Conservation (phyloP, 768 basidiomycete species). For the Pleurotus citrinopileatus region DNA sequence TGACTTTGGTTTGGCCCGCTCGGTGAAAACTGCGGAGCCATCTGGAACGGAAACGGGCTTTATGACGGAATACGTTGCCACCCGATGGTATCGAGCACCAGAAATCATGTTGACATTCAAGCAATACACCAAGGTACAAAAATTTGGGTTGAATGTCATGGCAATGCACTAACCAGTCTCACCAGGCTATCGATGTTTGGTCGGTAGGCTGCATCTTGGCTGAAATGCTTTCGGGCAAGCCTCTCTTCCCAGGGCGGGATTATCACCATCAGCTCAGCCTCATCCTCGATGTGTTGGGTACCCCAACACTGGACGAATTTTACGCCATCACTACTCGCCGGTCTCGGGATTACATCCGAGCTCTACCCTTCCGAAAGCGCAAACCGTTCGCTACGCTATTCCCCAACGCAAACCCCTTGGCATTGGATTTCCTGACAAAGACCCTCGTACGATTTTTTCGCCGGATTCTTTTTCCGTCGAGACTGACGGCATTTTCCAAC, state of each 20-base stretch:
- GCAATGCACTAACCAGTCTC: not conserved
- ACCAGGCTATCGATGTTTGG: slow-evolving; percentile 75
- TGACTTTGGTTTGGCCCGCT: slow-evolving; percentile 87
- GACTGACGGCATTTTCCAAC: slow-evolving; percentile 4
- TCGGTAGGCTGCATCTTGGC: slow-evolving; percentile 85
- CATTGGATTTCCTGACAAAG: slow-evolving; percentile 66
- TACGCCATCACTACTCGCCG: slow-evolving; percentile 83
- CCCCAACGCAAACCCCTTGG: slow-evolving; percentile 70
- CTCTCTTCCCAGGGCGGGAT: slow-evolving; percentile 93
- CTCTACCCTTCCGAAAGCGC: slow-evolving; percentile 83
- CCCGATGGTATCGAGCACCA: slow-evolving; percentile 96
- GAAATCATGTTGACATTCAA: slow-evolving; percentile 99
- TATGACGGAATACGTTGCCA: slow-evolving; percentile 95
- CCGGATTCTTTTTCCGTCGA: not conserved
- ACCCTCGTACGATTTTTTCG: slow-evolving; percentile 55
- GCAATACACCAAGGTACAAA: slow-evolving; percentile 76
- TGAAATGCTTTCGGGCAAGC: slow-evolving; percentile 90
- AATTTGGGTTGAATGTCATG: not conserved
- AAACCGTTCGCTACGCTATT: slow-evolving; percentile 69
- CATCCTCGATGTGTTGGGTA: slow-evolving; percentile 93
- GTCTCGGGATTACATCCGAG: slow-evolving; percentile 84
- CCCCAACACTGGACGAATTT: slow-evolving; percentile 89
- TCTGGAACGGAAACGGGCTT: slow-evolving; percentile 56
- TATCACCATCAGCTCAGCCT: slow-evolving; percentile 93
- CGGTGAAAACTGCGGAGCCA: slow-evolving; percentile 69